A percentile compares a stretch with the other conserved stretches of the same genome.
These are phyloP conservation scores for Orychophragmus violaceus DNA, from an alignment of 345 rosid genomes.

Conservation along the genomic window DNA sequence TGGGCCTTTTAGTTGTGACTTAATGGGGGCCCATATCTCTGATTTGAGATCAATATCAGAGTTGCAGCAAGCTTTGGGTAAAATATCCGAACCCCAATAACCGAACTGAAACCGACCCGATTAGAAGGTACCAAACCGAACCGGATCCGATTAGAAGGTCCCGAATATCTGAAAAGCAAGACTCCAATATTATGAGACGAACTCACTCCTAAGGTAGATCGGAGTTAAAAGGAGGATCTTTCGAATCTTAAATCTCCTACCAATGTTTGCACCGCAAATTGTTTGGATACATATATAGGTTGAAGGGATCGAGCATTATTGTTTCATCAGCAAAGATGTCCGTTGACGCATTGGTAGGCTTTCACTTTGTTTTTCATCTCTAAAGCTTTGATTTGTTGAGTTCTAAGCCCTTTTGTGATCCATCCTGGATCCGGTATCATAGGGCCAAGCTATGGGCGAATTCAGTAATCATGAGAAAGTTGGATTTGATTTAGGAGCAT, in stretches of 20 bases:
- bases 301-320: not conserved
- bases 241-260: not conserved
- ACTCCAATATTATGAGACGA: too few species aligned
- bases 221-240: not conserved
- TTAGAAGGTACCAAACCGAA: too few species aligned
- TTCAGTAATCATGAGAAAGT: slow-evolving; percentile 36
- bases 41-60: too few species aligned
- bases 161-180: too few species aligned
- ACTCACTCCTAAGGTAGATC: too few species aligned
- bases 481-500: slow-evolving; percentile 69
- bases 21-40: too few species aligned
- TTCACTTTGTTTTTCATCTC: not conserved
- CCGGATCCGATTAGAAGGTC: too few species aligned
- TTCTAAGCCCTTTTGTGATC: too few species aligned
- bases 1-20: slow-evolving; percentile 4
- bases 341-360: slow-evolving; percentile 19
- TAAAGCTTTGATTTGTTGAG: not conserved
- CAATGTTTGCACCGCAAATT: not conserved
- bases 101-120: too few species aligned
- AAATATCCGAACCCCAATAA: too few species aligned
- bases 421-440: too few species aligned
- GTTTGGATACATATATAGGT: not conserved
- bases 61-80: too few species aligned
- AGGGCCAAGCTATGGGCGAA: slow-evolving; percentile 30
- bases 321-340: slow-evolving; percentile 18